These are phyloP conservation scores for Pseudocercospora musae DNA, from an alignment of 2,329 filamentous ascomycete species.

Conservation along the genomic window DNA sequence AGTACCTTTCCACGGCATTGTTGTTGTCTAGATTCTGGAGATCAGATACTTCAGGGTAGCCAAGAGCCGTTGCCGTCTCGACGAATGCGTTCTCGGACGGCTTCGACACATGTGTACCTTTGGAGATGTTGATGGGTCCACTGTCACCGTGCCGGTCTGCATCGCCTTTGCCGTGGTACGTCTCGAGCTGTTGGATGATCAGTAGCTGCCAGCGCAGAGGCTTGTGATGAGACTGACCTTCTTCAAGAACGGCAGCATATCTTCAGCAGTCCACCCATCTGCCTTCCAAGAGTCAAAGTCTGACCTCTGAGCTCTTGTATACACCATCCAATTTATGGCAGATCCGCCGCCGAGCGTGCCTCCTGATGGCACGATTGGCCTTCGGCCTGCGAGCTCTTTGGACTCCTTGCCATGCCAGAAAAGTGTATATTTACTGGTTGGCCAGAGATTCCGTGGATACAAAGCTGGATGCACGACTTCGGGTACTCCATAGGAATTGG, in stretches of 20 bases:
- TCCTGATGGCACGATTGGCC: slow-evolving; percentile 43
- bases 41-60: slow-evolving; percentile 52
- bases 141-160: slow-evolving; percentile 50
- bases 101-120: slow-evolving; percentile 45
- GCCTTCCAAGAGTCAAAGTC: slow-evolving; percentile 55
- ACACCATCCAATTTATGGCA: slow-evolving; percentile 43
- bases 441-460: slow-evolving; percentile 49
- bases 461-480: slow-evolving; percentile 52
- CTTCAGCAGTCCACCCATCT: slow-evolving; percentile 51
- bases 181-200: slow-evolving; percentile 47
- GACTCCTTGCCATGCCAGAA: slow-evolving; percentile 53
- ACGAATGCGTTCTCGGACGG: slow-evolving; percentile 50
- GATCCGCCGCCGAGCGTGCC: slow-evolving; percentile 60
- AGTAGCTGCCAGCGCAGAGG: not conserved
- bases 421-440: slow-evolving; percentile 49
- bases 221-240: slow-evolving; percentile 39
- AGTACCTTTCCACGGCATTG: slow-evolving; percentile 42
- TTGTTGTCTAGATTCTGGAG: slow-evolving; percentile 50
- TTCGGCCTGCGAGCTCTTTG: slow-evolving; percentile 46
- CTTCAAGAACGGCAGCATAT: slow-evolving; percentile 53
- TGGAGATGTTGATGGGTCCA: slow-evolving; percentile 56
- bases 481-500: slow-evolving; percentile 52
- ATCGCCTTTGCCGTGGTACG: slow-evolving; percentile 50
- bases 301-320: slow-evolving; percentile 44
- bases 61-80: slow-evolving; percentile 46